A percentile compares a stretch with the other conserved stretches of the same genome.
phyloP scores from a whole-genome alignment of 2,329 filamentous ascomycete species.

The Xylaria sp. region DNA sequence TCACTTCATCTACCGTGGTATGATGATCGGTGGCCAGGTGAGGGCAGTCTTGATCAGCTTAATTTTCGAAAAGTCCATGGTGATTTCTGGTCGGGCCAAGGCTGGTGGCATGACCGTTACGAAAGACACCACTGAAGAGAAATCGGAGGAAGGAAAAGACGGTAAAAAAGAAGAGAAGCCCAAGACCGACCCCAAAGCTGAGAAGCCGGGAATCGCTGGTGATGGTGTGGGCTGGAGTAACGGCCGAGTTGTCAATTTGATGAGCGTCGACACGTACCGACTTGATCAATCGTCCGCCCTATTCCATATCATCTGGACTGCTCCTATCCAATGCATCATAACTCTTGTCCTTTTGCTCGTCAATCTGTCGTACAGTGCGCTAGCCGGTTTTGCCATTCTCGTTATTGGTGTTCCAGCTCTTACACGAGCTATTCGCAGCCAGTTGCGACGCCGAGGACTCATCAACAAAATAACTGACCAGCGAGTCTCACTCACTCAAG shows the following conservation, averaged over 20 bases:
- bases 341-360: constrained; percentile 81
- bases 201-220: constrained; percentile 59
- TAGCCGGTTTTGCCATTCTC: constrained; percentile 85
- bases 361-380: constrained; percentile 87
- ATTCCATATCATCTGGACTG: constrained; percentile 91
- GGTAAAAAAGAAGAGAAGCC: constrained; percentile 52
- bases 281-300: constrained; percentile 86
- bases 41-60: constrained; percentile 82
- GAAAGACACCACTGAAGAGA: constrained; percentile 48
- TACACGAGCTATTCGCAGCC: constrained; percentile 74
- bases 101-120: constrained; percentile 67
- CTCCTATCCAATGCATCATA: constrained; percentile 77
- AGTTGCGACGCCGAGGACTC: constrained; percentile 74
- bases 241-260: constrained; percentile 87
- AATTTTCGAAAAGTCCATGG: constrained; percentile 93
- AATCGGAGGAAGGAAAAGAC: constrained; percentile 54
- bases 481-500: constrained; percentile 87
- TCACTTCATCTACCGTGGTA: constrained; percentile 91
- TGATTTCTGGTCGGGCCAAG: constrained; percentile 83
- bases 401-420: constrained; percentile 79
- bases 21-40: constrained; percentile 86
- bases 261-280: constrained; percentile 94
- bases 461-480: constrained; percentile 97
- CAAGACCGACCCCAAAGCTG: constrained; percentile 43
- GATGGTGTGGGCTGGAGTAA: constrained; percentile 90